Evolutionary conservation across 148 eudicot species (phyloP).

Genomic region (Gaultheria prostrata): DNA sequence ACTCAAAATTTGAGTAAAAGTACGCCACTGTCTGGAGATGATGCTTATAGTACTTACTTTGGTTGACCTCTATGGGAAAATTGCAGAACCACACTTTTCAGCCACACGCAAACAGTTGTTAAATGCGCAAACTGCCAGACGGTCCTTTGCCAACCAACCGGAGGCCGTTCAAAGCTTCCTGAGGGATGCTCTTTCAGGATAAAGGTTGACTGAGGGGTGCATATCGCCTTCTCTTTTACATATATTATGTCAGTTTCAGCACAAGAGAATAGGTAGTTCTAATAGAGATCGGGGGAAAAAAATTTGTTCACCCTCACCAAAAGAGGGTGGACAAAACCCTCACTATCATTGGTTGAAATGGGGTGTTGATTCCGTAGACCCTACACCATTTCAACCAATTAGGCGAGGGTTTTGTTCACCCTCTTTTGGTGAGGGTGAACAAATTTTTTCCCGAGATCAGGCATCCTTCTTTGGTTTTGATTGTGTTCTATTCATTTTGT

Average conservation of each 20-base stretch:
- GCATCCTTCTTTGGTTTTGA: background rate
- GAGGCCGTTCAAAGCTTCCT: constrained; percentile 25
- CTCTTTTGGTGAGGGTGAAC: too few species aligned
- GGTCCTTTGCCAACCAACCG: constrained; percentile 25
- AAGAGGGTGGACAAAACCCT: too few species aligned
- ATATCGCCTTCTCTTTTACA: background rate
- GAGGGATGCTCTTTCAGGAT: constrained; percentile 32
- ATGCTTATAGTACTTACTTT: background rate
- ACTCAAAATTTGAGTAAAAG: background rate
- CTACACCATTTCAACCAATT: too few species aligned
- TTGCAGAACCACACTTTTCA: constrained; percentile 28
- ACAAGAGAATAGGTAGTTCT: background rate
- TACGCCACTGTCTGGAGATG: background rate
- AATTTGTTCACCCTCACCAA: too few species aligned
- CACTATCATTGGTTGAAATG: too few species aligned
- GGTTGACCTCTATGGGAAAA: background rate
- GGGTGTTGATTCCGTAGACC: too few species aligned
- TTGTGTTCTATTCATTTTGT: background rate
- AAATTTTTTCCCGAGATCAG: too few species aligned
- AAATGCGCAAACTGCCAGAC: constrained; percentile 26
- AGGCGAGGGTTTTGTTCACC: too few species aligned
- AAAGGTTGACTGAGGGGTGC: constrained; percentile 19
- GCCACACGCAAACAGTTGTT: constrained; percentile 26
- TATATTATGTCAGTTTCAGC: background rate
- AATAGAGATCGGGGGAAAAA: background rate